Evolutionary conservation across 345 rosid species (phyloP).

Genomic region (Litchi chinensis): DNA sequence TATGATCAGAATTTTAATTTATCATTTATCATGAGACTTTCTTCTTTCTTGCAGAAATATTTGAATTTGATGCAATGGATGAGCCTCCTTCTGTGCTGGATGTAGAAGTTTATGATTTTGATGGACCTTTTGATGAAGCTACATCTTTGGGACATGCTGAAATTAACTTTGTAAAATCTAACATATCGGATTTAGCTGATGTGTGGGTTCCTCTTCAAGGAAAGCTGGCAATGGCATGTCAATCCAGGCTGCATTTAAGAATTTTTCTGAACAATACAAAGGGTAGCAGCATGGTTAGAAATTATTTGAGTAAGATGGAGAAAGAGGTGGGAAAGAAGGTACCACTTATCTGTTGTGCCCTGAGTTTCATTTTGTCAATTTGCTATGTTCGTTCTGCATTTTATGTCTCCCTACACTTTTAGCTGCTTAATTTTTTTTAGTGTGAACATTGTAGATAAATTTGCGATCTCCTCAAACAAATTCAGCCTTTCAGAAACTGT

Average conservation of each 20-base stretch:
- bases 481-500: conserved; percentile 95
- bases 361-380: conserved; percentile 10
- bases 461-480: conserved; percentile 95
- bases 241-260: conserved; percentile 87
- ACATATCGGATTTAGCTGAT: conserved; percentile 87
- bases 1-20: conserved; percentile 16
- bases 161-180: conserved; percentile 81
- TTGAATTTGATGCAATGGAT: conserved; percentile 96
- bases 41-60: conserved; percentile 72
- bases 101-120: conserved; percentile 90
- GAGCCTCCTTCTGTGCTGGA: conserved; percentile 96
- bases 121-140: conserved; percentile 93
- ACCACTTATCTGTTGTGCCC: conserved; percentile 17
- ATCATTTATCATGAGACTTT: conserved; percentile 16
- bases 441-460: conserved; percentile 62
- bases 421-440: conserved; percentile 6
- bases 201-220: conserved; percentile 89
- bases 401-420: conserved; percentile 2
- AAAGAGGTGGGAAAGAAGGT: conserved; percentile 99
- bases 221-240: conserved; percentile 89
- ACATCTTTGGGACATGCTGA: conserved; percentile 83
- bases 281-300: conserved; percentile 82
- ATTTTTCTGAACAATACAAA: conserved; percentile 85
- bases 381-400: neutral
- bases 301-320: conserved; percentile 93